phyloP scores from a whole-genome alignment of 768 basidiomycete species.

The Mycena filopes region DNA sequence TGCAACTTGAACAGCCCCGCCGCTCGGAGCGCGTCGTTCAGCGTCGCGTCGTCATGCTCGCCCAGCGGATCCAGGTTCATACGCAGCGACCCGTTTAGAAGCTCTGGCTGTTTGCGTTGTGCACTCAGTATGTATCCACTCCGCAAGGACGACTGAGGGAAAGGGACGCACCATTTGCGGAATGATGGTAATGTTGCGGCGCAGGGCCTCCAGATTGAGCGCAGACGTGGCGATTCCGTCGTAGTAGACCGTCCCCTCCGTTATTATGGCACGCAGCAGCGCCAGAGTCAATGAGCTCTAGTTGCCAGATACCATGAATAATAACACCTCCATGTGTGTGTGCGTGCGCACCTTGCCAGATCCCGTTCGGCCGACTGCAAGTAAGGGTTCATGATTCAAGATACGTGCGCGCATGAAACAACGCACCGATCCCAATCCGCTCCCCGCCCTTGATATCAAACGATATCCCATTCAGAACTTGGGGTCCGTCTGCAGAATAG shows the following conservation, averaged over 20 bases:
- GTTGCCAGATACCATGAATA: no score
- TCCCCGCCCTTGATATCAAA: slow-evolving; percentile 54
- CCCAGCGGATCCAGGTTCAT: slow-evolving; percentile 55
- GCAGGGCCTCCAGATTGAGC: slow-evolving; percentile 56
- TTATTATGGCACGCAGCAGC: slow-evolving; percentile 54
- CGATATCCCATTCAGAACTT: slow-evolving; percentile 40
- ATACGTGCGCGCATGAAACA: no score
- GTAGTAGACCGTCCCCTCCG: slow-evolving; percentile 52
- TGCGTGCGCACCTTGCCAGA: slow-evolving; percentile 38
- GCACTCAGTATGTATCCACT: no score
- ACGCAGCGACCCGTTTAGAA: slow-evolving; percentile 51
- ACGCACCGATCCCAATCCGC: slow-evolving; percentile 33
- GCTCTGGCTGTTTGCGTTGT: slow-evolving; percentile 43
- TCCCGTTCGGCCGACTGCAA: slow-evolving; percentile 34
- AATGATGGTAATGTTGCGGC: slow-evolving; percentile 57
- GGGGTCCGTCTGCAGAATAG: slow-evolving; percentile 67
- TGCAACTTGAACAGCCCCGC: slow-evolving; percentile 39
- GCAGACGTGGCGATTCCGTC: slow-evolving; percentile 51
- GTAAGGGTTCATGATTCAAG: neutral
- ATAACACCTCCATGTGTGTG: no score
- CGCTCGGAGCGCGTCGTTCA: slow-evolving; percentile 44
- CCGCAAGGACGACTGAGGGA: no score
- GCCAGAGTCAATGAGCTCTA: slow-evolving; percentile 45
- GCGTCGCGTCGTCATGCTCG: slow-evolving; percentile 50
- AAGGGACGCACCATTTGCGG: slow-evolving; percentile 35